phyloP scores from a whole-genome alignment of 495 filamentous ascomycete genomes.

The Penicillium coffeae region DNA sequence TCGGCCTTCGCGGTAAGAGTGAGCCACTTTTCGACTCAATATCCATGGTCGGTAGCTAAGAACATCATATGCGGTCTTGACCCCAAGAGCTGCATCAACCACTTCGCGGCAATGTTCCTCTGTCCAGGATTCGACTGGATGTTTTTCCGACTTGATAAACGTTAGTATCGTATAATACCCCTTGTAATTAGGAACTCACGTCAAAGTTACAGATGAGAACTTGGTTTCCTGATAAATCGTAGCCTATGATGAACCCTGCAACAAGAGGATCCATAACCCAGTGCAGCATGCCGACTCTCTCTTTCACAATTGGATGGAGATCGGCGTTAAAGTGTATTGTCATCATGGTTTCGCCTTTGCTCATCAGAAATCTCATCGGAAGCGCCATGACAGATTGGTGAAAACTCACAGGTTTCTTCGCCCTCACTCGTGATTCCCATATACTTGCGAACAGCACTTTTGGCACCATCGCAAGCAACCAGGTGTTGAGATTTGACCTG shows the following conservation, averaged over 20 bases:
- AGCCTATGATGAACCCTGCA: slow-evolving; percentile 39
- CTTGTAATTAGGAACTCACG: slow-evolving; percentile 1
- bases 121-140: slow-evolving; percentile 34
- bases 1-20: slow-evolving; percentile 24
- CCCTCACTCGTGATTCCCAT: slow-evolving; percentile 35
- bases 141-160: slow-evolving; percentile 9
- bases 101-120: slow-evolving; percentile 31
- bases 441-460: slow-evolving; percentile 29
- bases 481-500: slow-evolving; percentile 21
- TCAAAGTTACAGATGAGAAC: slow-evolving; percentile 41
- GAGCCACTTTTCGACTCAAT: slow-evolving; percentile 36
- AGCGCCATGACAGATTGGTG: no score
- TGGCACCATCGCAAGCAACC: slow-evolving; percentile 37
- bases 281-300: slow-evolving; percentile 40
- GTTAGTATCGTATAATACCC: slow-evolving; percentile 4
- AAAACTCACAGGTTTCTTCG: slow-evolving; percentile 20
- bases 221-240: slow-evolving; percentile 36
- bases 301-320: slow-evolving; percentile 28
- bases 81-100: slow-evolving; percentile 29
- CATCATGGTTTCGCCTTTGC: slow-evolving; percentile 45
- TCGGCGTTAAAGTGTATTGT: slow-evolving; percentile 44
- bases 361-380: no score
- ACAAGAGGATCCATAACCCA: slow-evolving; percentile 42
- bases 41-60: slow-evolving; percentile 39
- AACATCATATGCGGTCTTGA: slow-evolving; percentile 30